A percentile compares a stretch with the other conserved stretches of the same genome.
phyloP scores from a whole-genome alignment of 202 grass and related monocot genomes.

The Thinopyrum obtusiflorum region DNA sequence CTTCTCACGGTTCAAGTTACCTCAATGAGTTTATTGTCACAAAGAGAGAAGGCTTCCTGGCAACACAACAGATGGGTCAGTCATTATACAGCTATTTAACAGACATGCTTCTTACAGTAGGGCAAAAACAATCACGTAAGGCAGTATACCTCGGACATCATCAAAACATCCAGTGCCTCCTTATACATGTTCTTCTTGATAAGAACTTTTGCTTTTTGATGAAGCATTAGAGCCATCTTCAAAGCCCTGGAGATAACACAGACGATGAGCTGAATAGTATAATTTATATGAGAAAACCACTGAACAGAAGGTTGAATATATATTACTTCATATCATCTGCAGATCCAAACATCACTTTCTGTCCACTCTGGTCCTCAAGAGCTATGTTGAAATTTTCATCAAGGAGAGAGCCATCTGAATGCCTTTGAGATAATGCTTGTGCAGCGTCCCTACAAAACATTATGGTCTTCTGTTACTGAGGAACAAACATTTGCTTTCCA shows the following conservation, averaged over 20 bases:
- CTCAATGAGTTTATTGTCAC: slow-evolving; percentile 75
- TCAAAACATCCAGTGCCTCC: slow-evolving; percentile 83
- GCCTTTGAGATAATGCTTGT: slow-evolving; percentile 74
- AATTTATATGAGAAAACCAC: not conserved
- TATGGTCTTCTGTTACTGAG: not conserved
- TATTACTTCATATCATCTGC: slow-evolving; percentile 77
- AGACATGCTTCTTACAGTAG: slow-evolving; percentile 8
- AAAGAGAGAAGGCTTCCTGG: slow-evolving; percentile 95
- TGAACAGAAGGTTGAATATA: slow-evolving; percentile 5
- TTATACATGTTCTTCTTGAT: slow-evolving; percentile 62
- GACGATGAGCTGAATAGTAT: not conserved
- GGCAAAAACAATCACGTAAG: slow-evolving; percentile 12
- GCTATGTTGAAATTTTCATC: slow-evolving; percentile 80
- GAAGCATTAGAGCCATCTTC: slow-evolving; percentile 93
- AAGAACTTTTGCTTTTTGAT: slow-evolving; percentile 74
- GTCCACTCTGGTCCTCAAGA: slow-evolving; percentile 91
- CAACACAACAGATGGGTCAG: slow-evolving; percentile 20
- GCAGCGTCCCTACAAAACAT: slow-evolving; percentile 70
- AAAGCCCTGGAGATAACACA: slow-evolving; percentile 51
- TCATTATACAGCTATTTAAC: slow-evolving; percentile 25
- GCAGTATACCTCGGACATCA: slow-evolving; percentile 71
- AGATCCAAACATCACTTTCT: slow-evolving; percentile 87
- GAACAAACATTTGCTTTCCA: not conserved
- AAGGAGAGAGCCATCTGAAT: slow-evolving; percentile 80
- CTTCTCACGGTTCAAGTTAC: slow-evolving; percentile 47